Evolutionary conservation across 306 rosid genomes (phyloP).

Genomic region (Sphenostylis stenocarpa): DNA sequence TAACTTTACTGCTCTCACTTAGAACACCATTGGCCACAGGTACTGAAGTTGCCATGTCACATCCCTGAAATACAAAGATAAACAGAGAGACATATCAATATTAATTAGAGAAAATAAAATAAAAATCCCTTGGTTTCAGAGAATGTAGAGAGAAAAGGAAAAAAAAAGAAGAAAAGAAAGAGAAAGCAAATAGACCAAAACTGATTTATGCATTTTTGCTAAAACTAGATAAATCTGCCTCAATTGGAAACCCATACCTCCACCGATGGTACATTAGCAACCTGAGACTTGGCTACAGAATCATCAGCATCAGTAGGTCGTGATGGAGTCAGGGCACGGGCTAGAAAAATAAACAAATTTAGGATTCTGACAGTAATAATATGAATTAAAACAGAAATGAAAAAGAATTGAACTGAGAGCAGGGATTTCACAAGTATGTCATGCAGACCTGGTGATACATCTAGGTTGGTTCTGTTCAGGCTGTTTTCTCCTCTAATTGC

Average conservation of each 20-base stretch:
- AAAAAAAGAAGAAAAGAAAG: not conserved
- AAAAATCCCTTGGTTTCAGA: not conserved
- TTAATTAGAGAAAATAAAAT: constrained; percentile 1
- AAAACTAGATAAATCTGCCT: constrained; percentile 14
- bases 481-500: constrained; percentile 54
- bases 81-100: constrained; percentile 2
- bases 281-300: constrained; percentile 46
- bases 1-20: constrained; percentile 54
- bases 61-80: constrained; percentile 59
- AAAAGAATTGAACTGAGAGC: constrained; percentile 13
- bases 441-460: constrained; percentile 65
- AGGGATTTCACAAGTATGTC: not conserved
- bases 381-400: constrained; percentile 1
- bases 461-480: constrained; percentile 53
- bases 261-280: constrained; percentile 41
- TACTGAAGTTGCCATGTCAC: constrained; percentile 40
- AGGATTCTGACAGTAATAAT: constrained; percentile 22
- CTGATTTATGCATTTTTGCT: not conserved
- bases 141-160: not conserved
- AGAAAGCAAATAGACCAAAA: constrained; percentile 6
- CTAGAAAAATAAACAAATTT: constrained; percentile 48
- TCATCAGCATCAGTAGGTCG: constrained; percentile 47
- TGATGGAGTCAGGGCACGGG: constrained; percentile 46
- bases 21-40: constrained; percentile 52
- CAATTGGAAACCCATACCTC: constrained; percentile 53